Conservation (phyloP, 148 eudicot species). For the Limonium bicolor region DNA sequence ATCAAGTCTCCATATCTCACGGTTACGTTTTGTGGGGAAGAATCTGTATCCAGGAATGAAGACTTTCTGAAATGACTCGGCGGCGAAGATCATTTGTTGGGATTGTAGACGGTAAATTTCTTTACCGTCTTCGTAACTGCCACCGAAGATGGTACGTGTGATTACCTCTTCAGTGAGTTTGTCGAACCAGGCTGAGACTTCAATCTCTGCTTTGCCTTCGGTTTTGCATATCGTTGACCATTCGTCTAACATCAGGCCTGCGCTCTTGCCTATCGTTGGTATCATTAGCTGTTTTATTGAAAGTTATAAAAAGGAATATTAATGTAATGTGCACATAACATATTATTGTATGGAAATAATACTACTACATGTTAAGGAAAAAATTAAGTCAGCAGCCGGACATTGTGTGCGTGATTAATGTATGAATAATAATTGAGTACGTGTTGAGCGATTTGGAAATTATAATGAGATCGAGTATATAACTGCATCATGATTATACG, state of each 20-base stretch:
- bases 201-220: slow-evolving; percentile 42
- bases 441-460: background rate
- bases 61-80: slow-evolving; percentile 43
- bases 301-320: background rate
- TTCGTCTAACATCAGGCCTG: slow-evolving; percentile 39
- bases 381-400: too few relatives aligned
- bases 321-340: background rate
- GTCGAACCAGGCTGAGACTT: slow-evolving; percentile 48
- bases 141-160: slow-evolving; percentile 37
- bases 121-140: slow-evolving; percentile 48
- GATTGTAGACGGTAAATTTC: slow-evolving; percentile 40
- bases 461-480: background rate
- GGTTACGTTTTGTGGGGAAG: slow-evolving; percentile 44
- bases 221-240: slow-evolving; percentile 30
- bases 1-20: slow-evolving; percentile 36
- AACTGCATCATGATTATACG: too few relatives aligned
- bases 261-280: slow-evolving; percentile 43
- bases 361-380: too few relatives aligned
- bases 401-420: too few relatives aligned
- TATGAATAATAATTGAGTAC: too few relatives aligned
- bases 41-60: slow-evolving; percentile 47
- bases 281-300: slow-evolving; percentile 48
- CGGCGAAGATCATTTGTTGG: slow-evolving; percentile 28
- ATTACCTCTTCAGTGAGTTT: slow-evolving; percentile 38
- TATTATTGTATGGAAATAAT: too few relatives aligned